Base-by-base conservation (phyloP, 768 basidiomycete genomes). In the Psilocybe cyanescens region DNA sequence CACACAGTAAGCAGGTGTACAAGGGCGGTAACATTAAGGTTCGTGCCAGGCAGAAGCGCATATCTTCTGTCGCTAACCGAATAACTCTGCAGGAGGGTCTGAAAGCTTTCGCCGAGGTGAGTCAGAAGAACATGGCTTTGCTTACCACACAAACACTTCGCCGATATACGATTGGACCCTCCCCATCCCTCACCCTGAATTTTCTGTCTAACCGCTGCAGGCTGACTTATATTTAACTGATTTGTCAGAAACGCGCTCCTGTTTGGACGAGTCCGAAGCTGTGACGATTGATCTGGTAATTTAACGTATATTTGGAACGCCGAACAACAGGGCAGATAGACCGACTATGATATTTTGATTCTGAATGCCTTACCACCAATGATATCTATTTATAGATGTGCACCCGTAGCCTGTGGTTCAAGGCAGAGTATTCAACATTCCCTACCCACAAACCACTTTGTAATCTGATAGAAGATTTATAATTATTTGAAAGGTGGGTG, bases 1-100 rank as follows among this genome's bases (percentile, higher is more conserved):
- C 71, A 29, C 79, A 82, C 63, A 86, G 83, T 66, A 81, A 75
- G 63, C 77, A 83, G 12, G 73, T 86, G 14, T 91, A 85, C 69
- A 75, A 73, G 2, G 87, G 90, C 28, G 74, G 75, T 35, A 94
- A 94, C 68, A 87, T 94, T 71, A 87, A 88, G 79, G 66, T 67
- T 55, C 28, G 44, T 35, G 30, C 33, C 3, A 35, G 11, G 2
- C 3, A 35, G 33, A 35, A 35, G 33, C 17, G 11, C 24, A 52
- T 31, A 47, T 35, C 53, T 57, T 63, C 58, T 44, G 41, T 30
- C 61, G 52, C 45, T n/a, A 37, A 17, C 39, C 49, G 52, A 3
- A 35, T 35, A 35, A 3, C 33, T 60, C 54, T 68, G 61, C 63
- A 89, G 88, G 90, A 91, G 76, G 91, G 91, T 2, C 72, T 92